A percentile compares a stretch with the other conserved stretches of the same genome.
Evolutionary conservation across 2,329 filamentous ascomycete species (phyloP).

Genomic region (Aspergillus sp.): DNA sequence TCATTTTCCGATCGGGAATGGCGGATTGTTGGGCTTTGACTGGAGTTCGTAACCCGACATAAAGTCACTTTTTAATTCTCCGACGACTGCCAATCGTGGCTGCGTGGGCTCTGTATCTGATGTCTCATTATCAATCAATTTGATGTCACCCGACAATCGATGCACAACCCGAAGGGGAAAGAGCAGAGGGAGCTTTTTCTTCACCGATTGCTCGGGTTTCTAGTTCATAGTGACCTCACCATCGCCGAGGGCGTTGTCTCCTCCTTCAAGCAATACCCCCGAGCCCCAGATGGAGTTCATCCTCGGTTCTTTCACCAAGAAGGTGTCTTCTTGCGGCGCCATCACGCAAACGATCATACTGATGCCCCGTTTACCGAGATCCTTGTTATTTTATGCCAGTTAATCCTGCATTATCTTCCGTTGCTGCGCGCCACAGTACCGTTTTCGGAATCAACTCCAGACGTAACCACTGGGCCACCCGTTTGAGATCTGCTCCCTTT

Average conservation of each 20-base stretch:
- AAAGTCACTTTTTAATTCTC: background rate
- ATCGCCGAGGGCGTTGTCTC: background rate
- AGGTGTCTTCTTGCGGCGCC: constrained; percentile 23
- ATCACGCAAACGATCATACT: constrained; percentile 1
- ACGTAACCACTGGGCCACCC: background rate
- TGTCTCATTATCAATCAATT: no score
- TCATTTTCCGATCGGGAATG: background rate
- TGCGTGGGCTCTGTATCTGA: no score
- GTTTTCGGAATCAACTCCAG: constrained; percentile 10
- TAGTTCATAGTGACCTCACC: constrained; percentile 1
- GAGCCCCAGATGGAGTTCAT: constrained; percentile 7
- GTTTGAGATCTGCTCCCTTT: background rate
- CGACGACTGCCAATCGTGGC: background rate
- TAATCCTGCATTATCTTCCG: constrained; percentile 3
- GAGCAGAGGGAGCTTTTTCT: background rate
- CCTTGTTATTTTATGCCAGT: constrained; percentile 1
- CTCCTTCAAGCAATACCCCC: constrained; percentile 9
- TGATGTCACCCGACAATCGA: no score
- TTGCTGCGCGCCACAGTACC: background rate
- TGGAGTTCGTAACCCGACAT: background rate
- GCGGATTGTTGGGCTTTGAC: background rate
- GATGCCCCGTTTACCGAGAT: constrained; percentile 16
- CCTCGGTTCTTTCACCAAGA: constrained; percentile 29
- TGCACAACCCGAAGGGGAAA: no score
- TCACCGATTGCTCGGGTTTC: background rate